Percentiles rank a stretch among this genome's conserved stretches.
Conservation (phyloP, 1,284 basidiomycete genomes). For the Phenoliferia sp. region DNA sequence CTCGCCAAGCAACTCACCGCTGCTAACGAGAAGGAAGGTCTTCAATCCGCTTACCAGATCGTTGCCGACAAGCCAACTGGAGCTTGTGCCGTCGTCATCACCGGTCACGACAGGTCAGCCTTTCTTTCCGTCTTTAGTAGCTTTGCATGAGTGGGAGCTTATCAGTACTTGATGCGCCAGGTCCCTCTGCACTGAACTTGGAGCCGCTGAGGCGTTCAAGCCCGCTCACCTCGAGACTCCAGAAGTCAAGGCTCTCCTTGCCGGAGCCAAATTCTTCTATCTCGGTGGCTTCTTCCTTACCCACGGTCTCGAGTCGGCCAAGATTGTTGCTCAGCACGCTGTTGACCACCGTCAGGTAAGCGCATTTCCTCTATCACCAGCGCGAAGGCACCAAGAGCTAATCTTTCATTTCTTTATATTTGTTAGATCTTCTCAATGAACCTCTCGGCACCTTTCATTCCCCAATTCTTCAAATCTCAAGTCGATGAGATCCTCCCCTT, state of each 20-base stretch:
- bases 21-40: slow-evolving; percentile 92
- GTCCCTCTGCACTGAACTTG: slow-evolving; percentile 85
- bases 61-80: slow-evolving; percentile 77
- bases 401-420: not conserved
- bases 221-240: slow-evolving; percentile 72
- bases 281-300: slow-evolving; percentile 98
- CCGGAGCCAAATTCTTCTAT: slow-evolving; percentile 82
- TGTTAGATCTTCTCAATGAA: slow-evolving; percentile 78
- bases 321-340: slow-evolving; percentile 77
- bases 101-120: slow-evolving; percentile 76
- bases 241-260: slow-evolving; percentile 68
- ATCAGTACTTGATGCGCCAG: slow-evolving; percentile 48
- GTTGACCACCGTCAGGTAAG: slow-evolving; percentile 68
- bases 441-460: slow-evolving; percentile 95
- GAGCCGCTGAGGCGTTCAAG: slow-evolving; percentile 84
- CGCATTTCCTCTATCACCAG: not conserved
- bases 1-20: slow-evolving; percentile 81
- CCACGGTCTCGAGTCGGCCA: slow-evolving; percentile 72
- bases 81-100: slow-evolving; percentile 93
- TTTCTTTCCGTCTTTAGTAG: not conserved
- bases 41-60: slow-evolving; percentile 84
- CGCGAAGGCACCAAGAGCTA: not conserved
- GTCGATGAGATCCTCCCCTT: slow-evolving; percentile 73
- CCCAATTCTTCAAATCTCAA: slow-evolving; percentile 85
- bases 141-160: not conserved